Evolutionary conservation across 192 early-diverging fungal genomes (phyloP).

Genomic region (Coemansia sp.): DNA sequence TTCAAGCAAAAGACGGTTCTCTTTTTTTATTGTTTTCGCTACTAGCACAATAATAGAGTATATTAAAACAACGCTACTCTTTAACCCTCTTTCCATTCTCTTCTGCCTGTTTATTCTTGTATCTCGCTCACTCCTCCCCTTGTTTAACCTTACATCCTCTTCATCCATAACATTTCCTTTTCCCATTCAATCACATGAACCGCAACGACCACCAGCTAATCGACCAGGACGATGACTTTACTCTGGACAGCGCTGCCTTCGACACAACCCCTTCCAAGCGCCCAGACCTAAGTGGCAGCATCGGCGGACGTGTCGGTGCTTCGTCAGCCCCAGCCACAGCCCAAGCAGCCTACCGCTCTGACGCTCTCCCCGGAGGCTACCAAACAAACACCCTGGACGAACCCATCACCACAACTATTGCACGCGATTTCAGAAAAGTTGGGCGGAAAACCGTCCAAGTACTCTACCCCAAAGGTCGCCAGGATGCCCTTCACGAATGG

Average conservation of each 20-base stretch:
- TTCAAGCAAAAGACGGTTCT: too few species aligned
- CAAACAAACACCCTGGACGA: conserved; percentile 86
- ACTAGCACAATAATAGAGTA: too few species aligned
- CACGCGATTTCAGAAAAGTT: conserved; percentile 51
- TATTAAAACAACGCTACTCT: too few species aligned
- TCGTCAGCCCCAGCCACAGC: conserved; percentile 1
- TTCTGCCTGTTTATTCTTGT: background rate
- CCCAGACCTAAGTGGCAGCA: conserved; percentile 46
- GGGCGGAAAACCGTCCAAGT: conserved; percentile 36
- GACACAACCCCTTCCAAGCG: conserved; percentile 17
- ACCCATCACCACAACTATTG: conserved; percentile 87
- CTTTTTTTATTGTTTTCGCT: too few species aligned
- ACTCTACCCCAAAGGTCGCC: conserved; percentile 41
- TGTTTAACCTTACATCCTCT: too few species aligned
- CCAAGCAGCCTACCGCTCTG: conserved; percentile 34
- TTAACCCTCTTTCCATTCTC: background rate
- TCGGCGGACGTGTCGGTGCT: conserved; percentile 40
- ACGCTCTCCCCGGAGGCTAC: conserved; percentile 45
- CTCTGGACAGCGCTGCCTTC: conserved; percentile 29
- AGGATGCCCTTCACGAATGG: conserved; percentile 57
- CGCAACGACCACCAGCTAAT: conserved; percentile 39
- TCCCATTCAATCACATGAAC: conserved; percentile 18
- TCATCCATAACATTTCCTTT: background rate
- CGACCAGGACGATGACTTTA: conserved; percentile 45
- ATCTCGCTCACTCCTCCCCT: background rate